Evolutionary conservation across 2,329 filamentous ascomycete genomes (phyloP).

Genomic region (Leptographium wingfieldii): DNA sequence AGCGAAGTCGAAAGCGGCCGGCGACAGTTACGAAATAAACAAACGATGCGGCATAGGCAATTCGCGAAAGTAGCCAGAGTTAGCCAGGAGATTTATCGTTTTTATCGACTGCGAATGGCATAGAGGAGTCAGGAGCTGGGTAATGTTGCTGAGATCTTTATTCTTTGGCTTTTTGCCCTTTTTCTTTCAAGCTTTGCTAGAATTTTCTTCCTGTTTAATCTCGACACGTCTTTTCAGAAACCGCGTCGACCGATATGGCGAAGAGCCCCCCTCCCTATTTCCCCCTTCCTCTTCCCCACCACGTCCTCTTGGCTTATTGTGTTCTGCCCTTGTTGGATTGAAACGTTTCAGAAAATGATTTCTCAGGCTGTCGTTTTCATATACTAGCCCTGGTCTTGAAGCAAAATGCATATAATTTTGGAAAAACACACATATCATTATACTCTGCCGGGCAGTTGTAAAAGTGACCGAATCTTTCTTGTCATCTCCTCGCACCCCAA

Average conservation of each 20-base stretch:
- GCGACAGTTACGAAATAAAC: background rate
- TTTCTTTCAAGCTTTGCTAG: background rate
- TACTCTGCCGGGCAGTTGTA: background rate
- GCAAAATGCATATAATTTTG: background rate
- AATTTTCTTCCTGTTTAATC: background rate
- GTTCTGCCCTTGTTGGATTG: background rate
- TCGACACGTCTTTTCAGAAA: background rate
- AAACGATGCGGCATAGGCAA: background rate
- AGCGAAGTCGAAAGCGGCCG: slow-evolving; percentile 7
- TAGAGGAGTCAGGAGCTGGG: slow-evolving; percentile 2
- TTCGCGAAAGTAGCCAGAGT: too few relatives aligned
- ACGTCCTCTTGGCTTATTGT: background rate
- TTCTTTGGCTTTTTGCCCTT: background rate
- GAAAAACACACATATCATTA: background rate
- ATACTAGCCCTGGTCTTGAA: background rate
- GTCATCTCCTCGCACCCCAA: background rate
- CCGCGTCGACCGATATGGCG: background rate
- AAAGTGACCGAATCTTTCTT: background rate
- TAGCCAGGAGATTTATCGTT: background rate
- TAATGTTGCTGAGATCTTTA: background rate
- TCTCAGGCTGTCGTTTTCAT: background rate
- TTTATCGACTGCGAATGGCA: background rate
- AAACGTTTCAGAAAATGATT: background rate
- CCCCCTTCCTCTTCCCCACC: background rate
- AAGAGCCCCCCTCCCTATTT: background rate